phyloP scores from a whole-genome alignment of 2,329 filamentous ascomycete genomes.

The Cercospora canescens region DNA sequence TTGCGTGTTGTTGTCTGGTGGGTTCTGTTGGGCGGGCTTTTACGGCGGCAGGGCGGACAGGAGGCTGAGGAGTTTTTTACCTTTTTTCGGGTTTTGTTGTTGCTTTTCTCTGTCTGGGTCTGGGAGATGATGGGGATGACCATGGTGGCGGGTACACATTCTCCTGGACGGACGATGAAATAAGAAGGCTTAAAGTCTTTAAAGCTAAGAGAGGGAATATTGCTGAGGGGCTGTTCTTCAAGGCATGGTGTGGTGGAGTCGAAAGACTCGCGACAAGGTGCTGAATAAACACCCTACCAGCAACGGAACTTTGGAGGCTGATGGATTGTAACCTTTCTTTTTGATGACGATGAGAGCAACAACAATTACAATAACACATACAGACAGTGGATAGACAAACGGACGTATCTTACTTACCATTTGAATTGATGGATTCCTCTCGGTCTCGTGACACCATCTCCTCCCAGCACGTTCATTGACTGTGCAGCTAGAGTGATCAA shows the following conservation, averaged over 20 bases:
- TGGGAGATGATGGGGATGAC: neutral
- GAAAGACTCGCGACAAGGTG: neutral
- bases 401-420: neutral
- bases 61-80: neutral
- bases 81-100: neutral
- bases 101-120: neutral
- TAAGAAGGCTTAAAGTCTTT: neutral
- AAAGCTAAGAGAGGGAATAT: neutral
- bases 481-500: no score
- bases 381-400: neutral
- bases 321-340: neutral
- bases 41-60: neutral
- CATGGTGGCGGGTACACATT: neutral
- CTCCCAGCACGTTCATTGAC: no score
- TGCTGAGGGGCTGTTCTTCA: neutral
- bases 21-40: neutral
- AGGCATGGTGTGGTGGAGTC: neutral
- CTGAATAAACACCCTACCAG: neutral
- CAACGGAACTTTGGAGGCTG: neutral
- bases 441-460: no score
- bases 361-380: neutral
- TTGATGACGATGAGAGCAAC: neutral
- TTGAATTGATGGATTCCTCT: neutral
- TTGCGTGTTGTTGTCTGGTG: slow-evolving; percentile 12
- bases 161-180: neutral